Conservation (phyloP, 139 green algal species). For the Gonium pectorale region DNA sequence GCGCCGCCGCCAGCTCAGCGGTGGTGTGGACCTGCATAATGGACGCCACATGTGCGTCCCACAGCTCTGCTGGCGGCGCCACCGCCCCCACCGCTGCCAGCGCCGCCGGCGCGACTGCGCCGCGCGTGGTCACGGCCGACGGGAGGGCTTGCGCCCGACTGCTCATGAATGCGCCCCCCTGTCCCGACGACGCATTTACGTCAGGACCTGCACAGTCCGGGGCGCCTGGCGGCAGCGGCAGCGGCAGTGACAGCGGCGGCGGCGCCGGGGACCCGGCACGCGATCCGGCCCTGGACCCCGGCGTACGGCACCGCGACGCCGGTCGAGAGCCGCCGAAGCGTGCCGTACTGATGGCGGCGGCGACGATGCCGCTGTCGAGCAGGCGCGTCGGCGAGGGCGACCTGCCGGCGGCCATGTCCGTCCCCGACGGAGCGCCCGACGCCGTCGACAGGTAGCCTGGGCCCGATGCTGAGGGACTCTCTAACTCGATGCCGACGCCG, state of each 20-base stretch:
- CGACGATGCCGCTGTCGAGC: neutral
- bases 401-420: too few species aligned
- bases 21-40: conserved; percentile 9
- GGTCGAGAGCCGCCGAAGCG: neutral
- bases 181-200: too few species aligned
- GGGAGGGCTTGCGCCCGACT: too few species aligned
- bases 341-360: neutral
- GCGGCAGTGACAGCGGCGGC: too few species aligned
- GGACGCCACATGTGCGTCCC: conserved; percentile 21
- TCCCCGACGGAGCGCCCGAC: too few species aligned
- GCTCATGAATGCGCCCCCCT: too few species aligned
- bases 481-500: too few species aligned
- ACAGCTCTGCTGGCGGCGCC: neutral
- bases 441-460: too few species aligned
- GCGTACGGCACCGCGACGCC: neutral
- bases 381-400: neutral
- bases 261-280: neutral
- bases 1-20: conserved; percentile 1
- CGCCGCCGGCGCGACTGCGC: neutral
- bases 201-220: too few species aligned
- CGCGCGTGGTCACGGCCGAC: too few species aligned
- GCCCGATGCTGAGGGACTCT: too few species aligned
- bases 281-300: neutral
- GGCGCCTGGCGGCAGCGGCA: too few species aligned
- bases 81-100: neutral